Evolutionary conservation across 768 basidiomycete species (phyloP).

Genomic region (Tylopilus intermedius): DNA sequence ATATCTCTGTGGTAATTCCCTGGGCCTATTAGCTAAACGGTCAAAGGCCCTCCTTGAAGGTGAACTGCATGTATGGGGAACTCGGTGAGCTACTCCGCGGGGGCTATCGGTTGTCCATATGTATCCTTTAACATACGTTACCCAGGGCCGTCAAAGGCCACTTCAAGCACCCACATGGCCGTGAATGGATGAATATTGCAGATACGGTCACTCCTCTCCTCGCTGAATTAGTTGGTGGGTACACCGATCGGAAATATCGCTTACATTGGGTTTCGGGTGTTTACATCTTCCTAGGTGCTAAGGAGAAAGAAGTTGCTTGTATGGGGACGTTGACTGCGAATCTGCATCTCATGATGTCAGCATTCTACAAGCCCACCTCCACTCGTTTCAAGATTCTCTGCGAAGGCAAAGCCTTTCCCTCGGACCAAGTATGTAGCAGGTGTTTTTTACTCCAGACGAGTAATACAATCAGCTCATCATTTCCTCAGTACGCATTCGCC

Average conservation of each 20-base stretch:
- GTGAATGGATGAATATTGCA: slow-evolving; percentile 79
- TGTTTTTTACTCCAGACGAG: slow-evolving; percentile 7
- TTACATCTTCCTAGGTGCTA: slow-evolving; percentile 56
- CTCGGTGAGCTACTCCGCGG: slow-evolving; percentile 41
- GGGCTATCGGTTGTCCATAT: slow-evolving; percentile 7
- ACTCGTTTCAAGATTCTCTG: slow-evolving; percentile 90
- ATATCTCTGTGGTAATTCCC: slow-evolving; percentile 95
- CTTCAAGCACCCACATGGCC: slow-evolving; percentile 78
- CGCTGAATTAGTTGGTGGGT: slow-evolving; percentile 77
- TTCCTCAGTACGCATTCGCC: slow-evolving; percentile 82
- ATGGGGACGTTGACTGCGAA: slow-evolving; percentile 95
- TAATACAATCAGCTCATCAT: slow-evolving; percentile 10
- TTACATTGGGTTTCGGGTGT: slow-evolving; percentile 8
- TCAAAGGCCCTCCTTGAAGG: slow-evolving; percentile 70
- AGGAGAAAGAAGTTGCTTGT: slow-evolving; percentile 86
- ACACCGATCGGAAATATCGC: slow-evolving; percentile 3
- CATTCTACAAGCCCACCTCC: slow-evolving; percentile 87
- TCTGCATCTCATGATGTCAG: slow-evolving; percentile 90
- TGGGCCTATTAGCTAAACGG: slow-evolving; percentile 75
- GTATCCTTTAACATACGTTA: slow-evolving; percentile 9
- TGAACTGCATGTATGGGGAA: slow-evolving; percentile 82
- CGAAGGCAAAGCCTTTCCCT: slow-evolving; percentile 92
- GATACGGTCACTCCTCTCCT: slow-evolving; percentile 68
- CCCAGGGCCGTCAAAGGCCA: slow-evolving; percentile 82
- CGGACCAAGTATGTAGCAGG: slow-evolving; percentile 71